phyloP scores from a whole-genome alignment of 2,329 filamentous ascomycete species.

The Colletotrichum acutatum region DNA sequence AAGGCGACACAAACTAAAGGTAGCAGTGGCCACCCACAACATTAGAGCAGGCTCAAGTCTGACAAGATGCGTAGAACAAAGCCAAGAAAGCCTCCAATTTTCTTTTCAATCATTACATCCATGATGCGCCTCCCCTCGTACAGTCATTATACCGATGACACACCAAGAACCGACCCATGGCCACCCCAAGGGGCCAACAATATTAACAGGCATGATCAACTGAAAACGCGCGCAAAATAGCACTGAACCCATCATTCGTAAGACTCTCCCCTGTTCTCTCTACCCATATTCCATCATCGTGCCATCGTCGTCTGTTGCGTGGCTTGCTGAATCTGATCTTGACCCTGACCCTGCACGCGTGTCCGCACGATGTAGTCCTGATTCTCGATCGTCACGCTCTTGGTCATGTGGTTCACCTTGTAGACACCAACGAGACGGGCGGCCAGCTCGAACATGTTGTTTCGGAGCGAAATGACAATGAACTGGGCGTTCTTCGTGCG shows the following conservation, averaged over 20 bases:
- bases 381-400: constrained; percentile 91
- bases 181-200: background rate
- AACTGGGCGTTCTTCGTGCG: constrained; percentile 99
- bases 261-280: background rate
- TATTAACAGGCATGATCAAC: background rate
- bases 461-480: constrained; percentile 95
- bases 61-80: constrained; percentile 4
- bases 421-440: constrained; percentile 95
- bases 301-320: constrained; percentile 30
- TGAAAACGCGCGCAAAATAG: background rate
- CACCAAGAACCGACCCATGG: constrained; percentile 7
- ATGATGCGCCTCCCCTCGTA: constrained; percentile 31
- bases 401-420: constrained; percentile 99
- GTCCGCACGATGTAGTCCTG: constrained; percentile 73
- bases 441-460: constrained; percentile 99
- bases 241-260: constrained; percentile 32
- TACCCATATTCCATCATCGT: constrained; percentile 3
- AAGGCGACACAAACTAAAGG: background rate
- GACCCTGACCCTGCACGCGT: constrained; percentile 45
- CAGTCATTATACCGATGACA: constrained; percentile 36
- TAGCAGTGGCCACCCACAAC: background rate
- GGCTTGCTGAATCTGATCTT: constrained; percentile 36
- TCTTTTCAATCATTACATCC: constrained; percentile 26
- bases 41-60: too few species aligned
- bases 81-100: constrained; percentile 16